Evolutionary conservation across 169 alveolate genomes (phyloP), one percentile per base, ranked within the genome.

Genomic region (Plasmodium yoelii): DNA sequence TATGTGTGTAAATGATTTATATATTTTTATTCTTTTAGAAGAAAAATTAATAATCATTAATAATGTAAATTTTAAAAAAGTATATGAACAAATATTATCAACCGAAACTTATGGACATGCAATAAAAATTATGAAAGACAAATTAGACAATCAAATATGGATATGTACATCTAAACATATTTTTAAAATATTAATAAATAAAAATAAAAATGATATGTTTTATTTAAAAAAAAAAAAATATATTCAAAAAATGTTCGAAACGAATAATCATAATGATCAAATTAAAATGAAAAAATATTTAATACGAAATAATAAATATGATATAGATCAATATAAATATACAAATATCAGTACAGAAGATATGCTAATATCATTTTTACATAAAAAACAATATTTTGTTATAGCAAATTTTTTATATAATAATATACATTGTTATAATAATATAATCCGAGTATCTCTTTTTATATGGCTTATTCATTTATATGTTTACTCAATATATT

Each of bases 401-500:
- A 42, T 86, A 44, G 24, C 91, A 2, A 22, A 46, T 22, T 61
- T 44, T 70, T 42, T 86, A 53, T 86, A 86, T 46, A 86, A 70
- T 59, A 86, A 86, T 56, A 86, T 86, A 22, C 87, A 68, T 64
- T 71, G 44, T 34, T 86, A 69, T 19, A 86, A 34, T 47, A 86
- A 70, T 53, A 56, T 86, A 18, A 55, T 86, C 19, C 55, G 72
- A 59, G 57, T 86, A 2, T 86, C 84, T 63, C 42, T 86, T 7
- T 86, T 51, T 47, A 86, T 70, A n/a, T 86, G 91, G 91, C 70
- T 86, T 18, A 59, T 86, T 51, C 91, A 86, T 26, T 24, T 86
- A n/a, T 86, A 63, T 22, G 49, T 46, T 13, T 86, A 70, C 18
- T 86, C 91, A 7, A 63, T 86, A 18, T 86, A 86, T 59, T 61